Base-by-base conservation (phyloP, 345 rosid genomes). In the Brassica incana region DNA sequence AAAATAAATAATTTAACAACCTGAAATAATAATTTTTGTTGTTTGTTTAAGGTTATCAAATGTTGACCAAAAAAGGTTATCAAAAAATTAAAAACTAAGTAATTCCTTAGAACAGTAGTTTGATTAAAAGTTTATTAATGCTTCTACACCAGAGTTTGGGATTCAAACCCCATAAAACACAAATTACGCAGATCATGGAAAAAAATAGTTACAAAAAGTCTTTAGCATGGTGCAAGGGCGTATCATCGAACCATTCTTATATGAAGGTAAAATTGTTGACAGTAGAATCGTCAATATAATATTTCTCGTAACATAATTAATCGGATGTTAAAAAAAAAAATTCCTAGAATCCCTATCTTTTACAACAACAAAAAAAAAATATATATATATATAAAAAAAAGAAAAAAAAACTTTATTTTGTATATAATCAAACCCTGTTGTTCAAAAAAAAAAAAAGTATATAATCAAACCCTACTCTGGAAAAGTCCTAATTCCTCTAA, bases 401-500 rank as follows among this genome's bases (percentile, higher is more conserved):
- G 7, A 6, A 1, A 54, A 54, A 54, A 56, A 50, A 2, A n/a
- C 52, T 45, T 45, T 45, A n/a, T 50, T 52, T 52, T 6, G 40
- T 16, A 30, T 18, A 48, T 48, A 48, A 48, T 4, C n/a, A 38
- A 43, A 11, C 23, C 23, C 23, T 20, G 23, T 20, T 20, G 23
- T 20, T 20, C 23, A 20, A 20, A 20, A 20, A 20, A 20, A 20
- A 20, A 20, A 20, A 20, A 20, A 2, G 30, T 27, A 27, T 27
- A 27, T 27, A 27, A 27, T 27, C 20, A 76, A 77, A 77, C 80
- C 81, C 81, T 78, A 78, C 72, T 36, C 71, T 15, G 11, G 72
- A 65, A 72, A 78, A 78, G 66, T 78, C 60, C 59, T 63, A 71
- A 71, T 30, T 77, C 63, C 63, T 4, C 11, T 25, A 30, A 50